phyloP scores from a whole-genome alignment of 176 grass and related monocot genomes.

The Microstegium vimineum region DNA sequence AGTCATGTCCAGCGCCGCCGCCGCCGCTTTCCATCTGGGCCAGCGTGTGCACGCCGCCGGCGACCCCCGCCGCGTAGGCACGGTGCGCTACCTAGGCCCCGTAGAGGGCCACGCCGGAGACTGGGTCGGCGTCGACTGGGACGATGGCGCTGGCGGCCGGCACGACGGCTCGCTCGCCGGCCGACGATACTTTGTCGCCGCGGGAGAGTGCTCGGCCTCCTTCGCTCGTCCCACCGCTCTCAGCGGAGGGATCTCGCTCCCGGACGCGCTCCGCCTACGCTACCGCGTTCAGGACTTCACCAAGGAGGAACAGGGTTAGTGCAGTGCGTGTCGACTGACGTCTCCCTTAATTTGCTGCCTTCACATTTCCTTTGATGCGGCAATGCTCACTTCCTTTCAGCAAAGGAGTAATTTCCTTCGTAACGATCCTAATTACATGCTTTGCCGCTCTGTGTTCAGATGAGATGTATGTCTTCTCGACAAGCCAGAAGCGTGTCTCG shows the following conservation, averaged over 20 bases:
- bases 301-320: constrained; percentile 74
- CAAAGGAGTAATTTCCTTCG: background rate
- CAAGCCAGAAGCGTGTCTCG: constrained; percentile 70
- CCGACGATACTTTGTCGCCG: constrained; percentile 53
- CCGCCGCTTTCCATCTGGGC: constrained; percentile 32
- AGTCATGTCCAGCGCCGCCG: constrained; percentile 9
- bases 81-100: constrained; percentile 60
- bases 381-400: background rate
- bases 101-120: constrained; percentile 54
- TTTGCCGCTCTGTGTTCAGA: constrained; percentile 37
- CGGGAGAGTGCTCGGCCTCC: constrained; percentile 53
- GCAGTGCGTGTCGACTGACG: background rate
- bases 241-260: constrained; percentile 61
- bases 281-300: constrained; percentile 75
- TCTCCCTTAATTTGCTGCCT: background rate
- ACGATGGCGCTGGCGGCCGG: constrained; percentile 58
- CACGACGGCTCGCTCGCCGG: constrained; percentile 67
- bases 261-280: constrained; percentile 57
- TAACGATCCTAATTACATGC: background rate
- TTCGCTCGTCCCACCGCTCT: constrained; percentile 67
- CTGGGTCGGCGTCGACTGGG: constrained; percentile 93
- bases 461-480: constrained; percentile 94
- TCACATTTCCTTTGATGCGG: background rate
- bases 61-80: constrained; percentile 57
- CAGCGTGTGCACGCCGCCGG: constrained; percentile 75